Evolutionary conservation across 257 asterid species (phyloP), one percentile per base, ranked within the genome.

Genomic region (Misopates orontium): DNA sequence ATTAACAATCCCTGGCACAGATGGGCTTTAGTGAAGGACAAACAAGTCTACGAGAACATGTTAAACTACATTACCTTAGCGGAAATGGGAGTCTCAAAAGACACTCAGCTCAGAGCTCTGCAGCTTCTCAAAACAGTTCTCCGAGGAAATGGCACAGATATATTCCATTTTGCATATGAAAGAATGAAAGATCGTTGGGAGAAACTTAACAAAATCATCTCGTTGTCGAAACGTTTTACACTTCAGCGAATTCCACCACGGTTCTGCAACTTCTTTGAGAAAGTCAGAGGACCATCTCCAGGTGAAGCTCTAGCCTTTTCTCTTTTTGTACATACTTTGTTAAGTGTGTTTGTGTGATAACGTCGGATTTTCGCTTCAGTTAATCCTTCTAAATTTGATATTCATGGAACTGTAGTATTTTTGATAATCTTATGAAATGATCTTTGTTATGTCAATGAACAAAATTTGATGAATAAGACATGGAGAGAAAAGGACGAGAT

Each of bases 261-360:
- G 52, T 81, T 70, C 62, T 91, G 97, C 83, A 81, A 45, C 67
- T 91, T 66, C 77, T 64, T 77, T 31, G 68, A 71, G 53, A 71
- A 52, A 77, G 66, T 80, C 53, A 80, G 93, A 53, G 88, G 75
- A 18, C 87, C 96, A 52, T 84, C 97, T 73, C 96, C 95, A 85
- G 97, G 97, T 87, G 44, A 80, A 20, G 16, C 19, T 39, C 12
- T n/a, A n/a, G n/a, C n/a, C n/a, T 53, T 36, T 53, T 14, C 1
- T 53, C 10, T 8, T 24, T 3, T 55, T n/a, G 8, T 55, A 2
- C 14, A 54, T 55, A 15, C 23, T 24, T 17, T n/a, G n/a, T n/a
- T n/a, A n/a, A n/a, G n/a, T n/a, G n/a, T n/a, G n/a, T 55, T 24
- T 55, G 60, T 24, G 36, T 28, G 36, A 28, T 28, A 28, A 28